A percentile compares a stretch with the other conserved stretches of the same genome.
Conservation (phyloP, 257 asterid species). For the Capsicum baccatum region DNA sequence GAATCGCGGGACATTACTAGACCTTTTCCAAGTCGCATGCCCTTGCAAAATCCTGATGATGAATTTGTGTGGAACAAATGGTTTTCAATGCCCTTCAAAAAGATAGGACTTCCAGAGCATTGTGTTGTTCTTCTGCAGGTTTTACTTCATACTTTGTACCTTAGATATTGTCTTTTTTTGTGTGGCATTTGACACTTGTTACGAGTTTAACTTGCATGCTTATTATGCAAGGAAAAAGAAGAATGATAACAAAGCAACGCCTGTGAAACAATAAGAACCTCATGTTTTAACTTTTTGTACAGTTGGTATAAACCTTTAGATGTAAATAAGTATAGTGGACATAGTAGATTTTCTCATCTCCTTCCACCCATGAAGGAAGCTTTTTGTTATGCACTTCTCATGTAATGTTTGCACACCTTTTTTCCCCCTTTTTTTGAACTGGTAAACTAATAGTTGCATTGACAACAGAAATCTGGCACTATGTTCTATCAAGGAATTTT, state of each 20-base stretch:
- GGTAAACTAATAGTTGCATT: not conserved
- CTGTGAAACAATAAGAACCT: not conserved
- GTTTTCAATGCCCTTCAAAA: slow-evolving; percentile 82
- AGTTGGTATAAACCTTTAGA: not conserved
- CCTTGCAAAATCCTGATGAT: slow-evolving; percentile 81
- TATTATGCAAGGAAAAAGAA: slow-evolving; percentile 16
- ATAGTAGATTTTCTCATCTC: not conserved
- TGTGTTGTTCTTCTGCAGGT: slow-evolving; percentile 96
- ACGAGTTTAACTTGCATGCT: slow-evolving; percentile 16
- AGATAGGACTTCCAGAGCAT: slow-evolving; percentile 90
- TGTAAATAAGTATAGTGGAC: not conserved
- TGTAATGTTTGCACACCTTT: not conserved
- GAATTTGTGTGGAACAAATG: slow-evolving; percentile 98
- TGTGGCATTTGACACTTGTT: slow-evolving; percentile 31
- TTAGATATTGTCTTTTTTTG: slow-evolving; percentile 39
- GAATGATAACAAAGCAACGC: not conserved
- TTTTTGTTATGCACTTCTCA: not conserved
- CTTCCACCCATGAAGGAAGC: slow-evolving; percentile 15
- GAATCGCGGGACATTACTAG: slow-evolving; percentile 93
- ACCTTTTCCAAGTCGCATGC: slow-evolving; percentile 92
- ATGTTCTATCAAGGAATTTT: not conserved
- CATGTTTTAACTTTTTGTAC: slow-evolving; percentile 21
- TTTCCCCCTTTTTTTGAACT: not conserved
- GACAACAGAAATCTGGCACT: slow-evolving; percentile 1
- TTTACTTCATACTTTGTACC: slow-evolving; percentile 48